Percentiles rank a stretch among this genome's conserved stretches.
Evolutionary conservation across 257 asterid genomes (phyloP).

Genomic region (Linderniella brevidens): DNA sequence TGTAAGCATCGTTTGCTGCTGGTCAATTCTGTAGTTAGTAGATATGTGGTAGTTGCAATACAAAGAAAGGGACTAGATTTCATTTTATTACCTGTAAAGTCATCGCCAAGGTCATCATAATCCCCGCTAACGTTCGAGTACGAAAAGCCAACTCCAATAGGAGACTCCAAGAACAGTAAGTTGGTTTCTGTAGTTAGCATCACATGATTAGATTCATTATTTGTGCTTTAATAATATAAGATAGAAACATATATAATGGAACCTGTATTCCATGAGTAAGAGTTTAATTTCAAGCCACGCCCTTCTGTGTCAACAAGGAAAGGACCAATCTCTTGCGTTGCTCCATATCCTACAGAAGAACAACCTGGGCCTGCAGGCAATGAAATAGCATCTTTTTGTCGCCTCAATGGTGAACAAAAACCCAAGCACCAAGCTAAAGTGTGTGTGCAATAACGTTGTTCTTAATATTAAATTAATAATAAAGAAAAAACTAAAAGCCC

Average conservation of each 20-base stretch:
- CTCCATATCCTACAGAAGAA: conserved; percentile 97
- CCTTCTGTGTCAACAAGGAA: conserved; percentile 52
- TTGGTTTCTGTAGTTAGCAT: conserved; percentile 55
- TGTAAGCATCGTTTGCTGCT: conserved; percentile 69
- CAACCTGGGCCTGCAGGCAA: conserved; percentile 79
- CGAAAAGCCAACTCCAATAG: conserved; percentile 86
- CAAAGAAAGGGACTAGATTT: conserved; percentile 4
- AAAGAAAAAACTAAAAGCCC: conserved; percentile 8
- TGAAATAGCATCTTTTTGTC: conserved; percentile 9
- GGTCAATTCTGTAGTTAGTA: too few relatives aligned
- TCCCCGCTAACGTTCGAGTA: conserved; percentile 60
- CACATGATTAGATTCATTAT: neutral
- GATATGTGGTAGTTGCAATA: neutral
- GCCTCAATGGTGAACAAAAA: conserved; percentile 13
- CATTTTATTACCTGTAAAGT: conserved; percentile 54
- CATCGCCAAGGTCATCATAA: conserved; percentile 63
- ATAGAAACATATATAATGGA: neutral
- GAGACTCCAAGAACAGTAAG: conserved; percentile 78
- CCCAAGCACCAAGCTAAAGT: conserved; percentile 8
- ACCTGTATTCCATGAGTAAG: conserved; percentile 88
- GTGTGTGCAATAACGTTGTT: neutral
- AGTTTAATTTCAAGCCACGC: conserved; percentile 34
- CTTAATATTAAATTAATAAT: conserved; percentile 1
- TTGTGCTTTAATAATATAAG: neutral
- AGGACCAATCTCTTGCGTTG: conserved; percentile 95